phyloP scores from a whole-genome alignment of 768 basidiomycete species.

The Panaeolus papilionaceus region DNA sequence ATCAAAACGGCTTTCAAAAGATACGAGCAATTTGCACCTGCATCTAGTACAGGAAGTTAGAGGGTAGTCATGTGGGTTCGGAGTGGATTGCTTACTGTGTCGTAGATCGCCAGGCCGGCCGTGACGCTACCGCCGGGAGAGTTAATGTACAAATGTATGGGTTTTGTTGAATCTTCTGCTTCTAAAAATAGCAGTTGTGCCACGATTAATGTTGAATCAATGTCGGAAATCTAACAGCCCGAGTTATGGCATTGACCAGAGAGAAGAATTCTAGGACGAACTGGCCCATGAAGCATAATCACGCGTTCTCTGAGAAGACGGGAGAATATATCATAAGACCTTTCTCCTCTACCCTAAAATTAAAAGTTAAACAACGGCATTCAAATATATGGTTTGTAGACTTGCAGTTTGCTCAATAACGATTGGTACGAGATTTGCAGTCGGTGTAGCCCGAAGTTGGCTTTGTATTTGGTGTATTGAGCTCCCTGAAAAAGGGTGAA shows the following conservation, averaged over 20 bases:
- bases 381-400: conserved; percentile 10
- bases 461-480: conserved; percentile 41
- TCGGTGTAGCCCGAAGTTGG: conserved; percentile 38
- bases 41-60: conserved; percentile 55
- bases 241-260: neutral
- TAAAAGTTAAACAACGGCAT: conserved; percentile 15
- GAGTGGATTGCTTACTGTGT: conserved; percentile 71
- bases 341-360: conserved; percentile 78
- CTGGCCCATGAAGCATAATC: conserved; percentile 94
- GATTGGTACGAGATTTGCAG: conserved; percentile 82
- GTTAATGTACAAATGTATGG: conserved; percentile 97
- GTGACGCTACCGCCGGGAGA: conserved; percentile 97
- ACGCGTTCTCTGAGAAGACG: conserved; percentile 91
- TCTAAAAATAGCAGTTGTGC: conserved; percentile 95
- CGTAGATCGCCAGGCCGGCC: conserved; percentile 95
- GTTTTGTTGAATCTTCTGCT: conserved; percentile 93
- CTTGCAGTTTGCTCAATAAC: conserved; percentile 91
- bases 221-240: conserved; percentile 77
- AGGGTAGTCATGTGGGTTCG: conserved; percentile 12
- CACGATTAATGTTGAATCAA: conserved; percentile 86
- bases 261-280: conserved; percentile 46
- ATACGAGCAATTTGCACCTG: conserved; percentile 54
- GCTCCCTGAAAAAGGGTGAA: conserved; percentile 59
- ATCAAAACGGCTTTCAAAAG: conserved; percentile 22
- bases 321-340: conserved; percentile 96